Percentiles rank a stretch among this genome's conserved stretches.
phyloP scores from a whole-genome alignment of 177 flowering plant species.

The Tripterygium wilfordii region DNA sequence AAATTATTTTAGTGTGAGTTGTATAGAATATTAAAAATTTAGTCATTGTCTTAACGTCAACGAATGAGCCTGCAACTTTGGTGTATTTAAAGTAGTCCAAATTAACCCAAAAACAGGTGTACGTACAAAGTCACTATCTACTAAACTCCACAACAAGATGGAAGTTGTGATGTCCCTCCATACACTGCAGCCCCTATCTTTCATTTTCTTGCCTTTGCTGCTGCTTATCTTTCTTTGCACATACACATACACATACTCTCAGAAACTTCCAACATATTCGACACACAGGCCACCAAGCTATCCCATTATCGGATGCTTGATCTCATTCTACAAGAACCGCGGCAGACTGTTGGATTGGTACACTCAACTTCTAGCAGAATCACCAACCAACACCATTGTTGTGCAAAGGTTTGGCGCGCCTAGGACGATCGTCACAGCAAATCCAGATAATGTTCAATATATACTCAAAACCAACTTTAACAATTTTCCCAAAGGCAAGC shows the following conservation, averaged over 20 bases:
- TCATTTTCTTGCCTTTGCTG: background rate
- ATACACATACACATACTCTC: background rate
- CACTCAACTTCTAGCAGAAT: constrained; percentile 50
- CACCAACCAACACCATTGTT: constrained; percentile 50
- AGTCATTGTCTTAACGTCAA: no score
- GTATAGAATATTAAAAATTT: no score
- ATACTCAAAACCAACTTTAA: constrained; percentile 60
- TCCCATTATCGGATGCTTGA: constrained; percentile 64
- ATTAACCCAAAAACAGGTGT: no score
- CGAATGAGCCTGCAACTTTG: no score
- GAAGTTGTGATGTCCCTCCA: constrained; percentile 6
- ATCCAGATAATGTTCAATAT: constrained; percentile 66
- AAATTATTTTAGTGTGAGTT: no score
- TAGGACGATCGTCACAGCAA: constrained; percentile 63
- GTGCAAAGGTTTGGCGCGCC: constrained; percentile 51
- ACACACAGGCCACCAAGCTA: constrained; percentile 35
- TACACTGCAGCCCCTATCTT: background rate
- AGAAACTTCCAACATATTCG: background rate
- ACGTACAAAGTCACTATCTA: no score
- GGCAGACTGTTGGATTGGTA: constrained; percentile 70
- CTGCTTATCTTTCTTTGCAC: constrained; percentile 4
- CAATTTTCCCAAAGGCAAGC: constrained; percentile 74
- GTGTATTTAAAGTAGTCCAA: no score
- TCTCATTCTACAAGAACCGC: constrained; percentile 52
- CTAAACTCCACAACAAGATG: constrained; percentile 5